phyloP scores from a whole-genome alignment of 352 stramenopile genomes.

The Phytophthora constricta region DNA sequence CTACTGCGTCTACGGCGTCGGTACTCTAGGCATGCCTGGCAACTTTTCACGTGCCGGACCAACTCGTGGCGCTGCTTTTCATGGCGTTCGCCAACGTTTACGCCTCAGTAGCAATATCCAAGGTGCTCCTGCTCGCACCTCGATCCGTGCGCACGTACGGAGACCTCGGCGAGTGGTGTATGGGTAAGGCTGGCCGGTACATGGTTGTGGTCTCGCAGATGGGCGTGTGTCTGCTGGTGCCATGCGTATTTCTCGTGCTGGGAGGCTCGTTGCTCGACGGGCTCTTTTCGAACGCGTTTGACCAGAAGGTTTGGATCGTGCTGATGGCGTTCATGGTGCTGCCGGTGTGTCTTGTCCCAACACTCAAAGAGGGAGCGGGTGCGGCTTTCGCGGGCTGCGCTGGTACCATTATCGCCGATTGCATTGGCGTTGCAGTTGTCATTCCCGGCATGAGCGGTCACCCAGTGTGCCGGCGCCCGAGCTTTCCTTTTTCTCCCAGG shows the following conservation, averaged over 20 bases:
- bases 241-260: conserved; percentile 53
- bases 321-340: conserved; percentile 45
- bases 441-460: conserved; percentile 48
- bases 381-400: conserved; percentile 49
- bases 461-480: conserved; percentile 36
- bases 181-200: conserved; percentile 47
- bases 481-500: conserved; percentile 46
- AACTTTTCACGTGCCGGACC: neutral
- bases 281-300: conserved; percentile 51
- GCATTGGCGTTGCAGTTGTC: conserved; percentile 43
- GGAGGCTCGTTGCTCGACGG: conserved; percentile 42
- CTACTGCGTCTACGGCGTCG: neutral
- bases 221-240: conserved; percentile 44
- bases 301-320: conserved; percentile 49
- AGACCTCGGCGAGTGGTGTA: conserved; percentile 52
- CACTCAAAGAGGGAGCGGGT: conserved; percentile 39
- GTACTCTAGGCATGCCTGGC: neutral
- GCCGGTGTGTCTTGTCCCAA: conserved; percentile 30
- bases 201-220: conserved; percentile 46
- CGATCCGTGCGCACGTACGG: conserved; percentile 44
- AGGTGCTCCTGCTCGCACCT: conserved; percentile 48
- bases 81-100: conserved; percentile 29
- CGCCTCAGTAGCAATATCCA: conserved; percentile 41
- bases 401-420: conserved; percentile 52
- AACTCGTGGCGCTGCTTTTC: neutral